These are phyloP conservation scores for Colletotrichum zoysiae DNA, from an alignment of 2,329 filamentous ascomycete species.

Conservation along the genomic window DNA sequence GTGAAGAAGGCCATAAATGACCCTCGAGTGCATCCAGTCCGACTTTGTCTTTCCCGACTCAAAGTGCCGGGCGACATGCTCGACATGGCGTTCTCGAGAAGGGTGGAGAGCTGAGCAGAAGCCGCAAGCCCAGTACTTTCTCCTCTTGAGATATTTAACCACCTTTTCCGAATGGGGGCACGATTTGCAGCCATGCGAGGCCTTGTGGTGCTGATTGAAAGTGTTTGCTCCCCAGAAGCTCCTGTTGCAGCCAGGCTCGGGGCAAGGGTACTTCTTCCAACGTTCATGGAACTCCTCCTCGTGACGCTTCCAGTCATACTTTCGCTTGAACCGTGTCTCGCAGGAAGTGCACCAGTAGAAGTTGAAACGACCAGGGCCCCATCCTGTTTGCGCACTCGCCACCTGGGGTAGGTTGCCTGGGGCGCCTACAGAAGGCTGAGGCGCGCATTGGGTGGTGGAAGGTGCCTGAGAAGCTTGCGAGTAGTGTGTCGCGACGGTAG, in stretches of 20 bases:
- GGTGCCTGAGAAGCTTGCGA: constrained; percentile 56
- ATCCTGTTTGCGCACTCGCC: constrained; percentile 42
- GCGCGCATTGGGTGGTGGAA: constrained; percentile 49
- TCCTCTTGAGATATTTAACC: constrained; percentile 72
- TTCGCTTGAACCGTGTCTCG: constrained; percentile 75
- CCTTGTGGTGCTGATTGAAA: constrained; percentile 76
- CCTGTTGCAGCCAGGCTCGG: constrained; percentile 72
- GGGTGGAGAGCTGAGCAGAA: constrained; percentile 75
- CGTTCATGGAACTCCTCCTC: constrained; percentile 79
- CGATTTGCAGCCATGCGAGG: constrained; percentile 73
- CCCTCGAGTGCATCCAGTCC: constrained; percentile 78
- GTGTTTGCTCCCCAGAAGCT: constrained; percentile 77
- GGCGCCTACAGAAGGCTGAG: constrained; percentile 42
- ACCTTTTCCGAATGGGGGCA: constrained; percentile 75
- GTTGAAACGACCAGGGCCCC: constrained; percentile 50
- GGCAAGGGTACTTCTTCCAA: constrained; percentile 75
- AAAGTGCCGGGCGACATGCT: constrained; percentile 77
- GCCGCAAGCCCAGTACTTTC: constrained; percentile 77
- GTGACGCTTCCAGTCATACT: constrained; percentile 78
- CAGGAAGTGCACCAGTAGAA: constrained; percentile 70
- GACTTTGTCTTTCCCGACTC: constrained; percentile 72
- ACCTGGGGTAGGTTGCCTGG: constrained; percentile 38
- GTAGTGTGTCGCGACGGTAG: constrained; percentile 49
- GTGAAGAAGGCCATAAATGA: constrained; percentile 76
- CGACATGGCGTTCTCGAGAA: constrained; percentile 74